phyloP scores from a whole-genome alignment of 176 grass and related monocot species.

The Alopecurus myosuroides region DNA sequence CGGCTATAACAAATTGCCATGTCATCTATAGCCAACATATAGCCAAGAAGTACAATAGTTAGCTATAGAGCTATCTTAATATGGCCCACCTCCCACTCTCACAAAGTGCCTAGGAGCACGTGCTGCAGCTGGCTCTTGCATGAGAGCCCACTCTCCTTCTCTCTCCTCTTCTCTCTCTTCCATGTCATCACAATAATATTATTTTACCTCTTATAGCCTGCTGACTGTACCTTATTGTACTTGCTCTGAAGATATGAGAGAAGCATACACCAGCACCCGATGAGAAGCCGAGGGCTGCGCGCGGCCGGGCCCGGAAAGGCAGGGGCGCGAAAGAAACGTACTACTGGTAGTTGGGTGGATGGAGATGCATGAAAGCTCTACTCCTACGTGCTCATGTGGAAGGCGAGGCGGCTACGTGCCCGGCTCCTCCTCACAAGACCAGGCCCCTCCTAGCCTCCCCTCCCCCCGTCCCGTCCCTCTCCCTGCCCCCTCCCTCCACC shows the following conservation, averaged over 20 bases:
- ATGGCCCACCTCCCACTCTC: too few relatives aligned
- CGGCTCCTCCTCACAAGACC: constrained; percentile 34
- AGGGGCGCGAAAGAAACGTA: neutral
- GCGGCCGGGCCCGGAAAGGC: neutral
- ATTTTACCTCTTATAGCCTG: too few relatives aligned
- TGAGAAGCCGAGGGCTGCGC: neutral
- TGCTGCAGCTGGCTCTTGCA: too few relatives aligned
- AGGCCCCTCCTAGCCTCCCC: neutral
- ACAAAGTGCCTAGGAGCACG: too few relatives aligned
- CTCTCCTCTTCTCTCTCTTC: too few relatives aligned
- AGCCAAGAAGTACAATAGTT: too few relatives aligned
- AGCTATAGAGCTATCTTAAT: too few relatives aligned
- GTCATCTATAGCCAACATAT: too few relatives aligned
- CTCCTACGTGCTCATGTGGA: constrained; percentile 44
- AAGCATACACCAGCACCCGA: neutral
- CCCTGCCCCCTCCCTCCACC: constrained; percentile 1
- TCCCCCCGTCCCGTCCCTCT: constrained; percentile 33
- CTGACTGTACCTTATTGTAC: too few relatives aligned
- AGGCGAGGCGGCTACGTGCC: constrained; percentile 49
- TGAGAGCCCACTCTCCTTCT: too few relatives aligned
- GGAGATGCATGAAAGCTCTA: neutral
- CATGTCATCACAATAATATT: too few relatives aligned
- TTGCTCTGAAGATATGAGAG: neutral
- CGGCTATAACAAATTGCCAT: too few relatives aligned
- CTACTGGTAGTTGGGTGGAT: neutral